Evolutionary conservation across 108 stramenopile genomes (phyloP).

Genomic region (Ochromonas danica): DNA sequence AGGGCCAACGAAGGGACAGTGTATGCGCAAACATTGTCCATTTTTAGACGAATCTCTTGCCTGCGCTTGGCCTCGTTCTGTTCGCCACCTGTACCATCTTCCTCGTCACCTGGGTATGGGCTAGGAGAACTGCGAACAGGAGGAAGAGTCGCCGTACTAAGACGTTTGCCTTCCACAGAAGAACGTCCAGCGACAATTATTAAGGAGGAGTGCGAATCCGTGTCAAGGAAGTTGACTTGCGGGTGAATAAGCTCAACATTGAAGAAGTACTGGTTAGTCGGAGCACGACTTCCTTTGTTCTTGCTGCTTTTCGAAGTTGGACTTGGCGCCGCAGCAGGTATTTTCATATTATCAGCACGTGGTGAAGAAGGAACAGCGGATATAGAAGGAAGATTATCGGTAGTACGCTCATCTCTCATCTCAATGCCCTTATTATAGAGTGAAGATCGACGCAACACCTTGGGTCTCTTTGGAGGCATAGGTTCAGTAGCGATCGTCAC

Average conservation of each 20-base stretch:
- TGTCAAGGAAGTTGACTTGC: conserved; percentile 32
- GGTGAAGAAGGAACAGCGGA: background rate
- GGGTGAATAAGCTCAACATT: conserved; percentile 12
- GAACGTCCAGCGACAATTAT: conserved; percentile 23
- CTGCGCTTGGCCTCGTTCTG: background rate
- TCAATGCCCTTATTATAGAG: background rate
- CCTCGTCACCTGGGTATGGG: background rate
- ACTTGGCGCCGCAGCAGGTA: background rate
- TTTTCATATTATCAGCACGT: no score
- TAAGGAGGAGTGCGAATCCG: background rate
- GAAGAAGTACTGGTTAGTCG: conserved; percentile 4
- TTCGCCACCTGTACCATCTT: background rate
- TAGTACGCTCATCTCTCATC: background rate
- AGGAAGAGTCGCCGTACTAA: conserved; percentile 7
- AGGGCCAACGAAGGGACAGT: background rate
- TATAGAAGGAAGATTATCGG: no score
- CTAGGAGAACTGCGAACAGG: conserved; percentile 12
- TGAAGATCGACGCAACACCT: background rate
- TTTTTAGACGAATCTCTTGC: conserved; percentile 5
- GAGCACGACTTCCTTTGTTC: background rate
- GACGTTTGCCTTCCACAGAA: background rate
- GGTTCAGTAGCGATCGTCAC: no score
- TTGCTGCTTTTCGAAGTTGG: no score
- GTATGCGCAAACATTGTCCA: conserved; percentile 25
- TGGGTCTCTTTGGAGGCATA: background rate